Evolutionary conservation across 106 monocot genomes (phyloP), one percentile per base, ranked within the genome.

Genomic region (Dioscorea alata): DNA sequence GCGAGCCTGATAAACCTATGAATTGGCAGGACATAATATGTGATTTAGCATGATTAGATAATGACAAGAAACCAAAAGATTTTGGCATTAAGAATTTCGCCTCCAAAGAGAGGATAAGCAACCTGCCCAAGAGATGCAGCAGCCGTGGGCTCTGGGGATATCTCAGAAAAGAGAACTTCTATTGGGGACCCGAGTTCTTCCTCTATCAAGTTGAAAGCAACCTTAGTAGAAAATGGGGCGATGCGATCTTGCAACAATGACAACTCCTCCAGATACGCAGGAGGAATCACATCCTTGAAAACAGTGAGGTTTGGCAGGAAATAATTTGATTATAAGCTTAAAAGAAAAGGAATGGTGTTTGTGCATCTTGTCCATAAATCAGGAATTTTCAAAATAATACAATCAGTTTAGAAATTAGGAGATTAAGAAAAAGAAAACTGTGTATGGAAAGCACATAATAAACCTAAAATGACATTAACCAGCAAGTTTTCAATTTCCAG

Each of bases 51-150:
- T 42, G 42, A 42, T 42, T 42, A 28, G 5, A 42, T 42, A 42
- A 42, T 42, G 9, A 42, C 9, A 6, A 42, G 42, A 42, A 42
- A 42, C 42, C 42, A 42, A 42, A 42, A 42, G 9, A 42, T 42
- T 42, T n/a, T 35, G 15, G 16, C 6, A 15, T 23, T 49, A 60
- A 53, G 2, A 28, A 28, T 28, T 1, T 31, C 66, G 12, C 16
- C 24, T 34, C 21, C 16, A 71, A 16, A 64, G 58, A 12, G 28
- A 64, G 69, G 65, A 28, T 28, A 65, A 49, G 31, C 20, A 67
- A 88, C 97, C 89, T 97, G 97, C 56, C 97, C 97, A 65, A 97
- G 84, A 24, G 97, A 97, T 82, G 97, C 97, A 59, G 92, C 97
- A 74, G 97, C 97, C 76, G 87, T 63, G 65, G 97, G 97, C 63